Base-by-base conservation (phyloP, 2,329 filamentous ascomycete species). In the Penicillium sp. region DNA sequence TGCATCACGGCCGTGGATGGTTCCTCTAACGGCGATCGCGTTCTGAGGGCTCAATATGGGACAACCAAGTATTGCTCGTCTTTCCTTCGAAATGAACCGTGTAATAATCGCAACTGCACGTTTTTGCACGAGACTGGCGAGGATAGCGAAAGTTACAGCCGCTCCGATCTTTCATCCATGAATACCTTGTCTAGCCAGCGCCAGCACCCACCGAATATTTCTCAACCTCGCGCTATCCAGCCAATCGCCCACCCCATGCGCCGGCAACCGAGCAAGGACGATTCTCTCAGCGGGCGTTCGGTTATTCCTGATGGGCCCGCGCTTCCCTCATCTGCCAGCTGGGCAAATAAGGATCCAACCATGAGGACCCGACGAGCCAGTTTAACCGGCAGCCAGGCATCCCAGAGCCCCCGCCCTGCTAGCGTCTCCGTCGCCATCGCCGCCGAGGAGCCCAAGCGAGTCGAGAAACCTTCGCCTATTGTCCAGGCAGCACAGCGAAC, bases 41-140 rank as follows among this genome's bases (percentile, higher is more conserved):
- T 90, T 14, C 77, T 99, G 20, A 84, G 86, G 64, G 86, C 86
- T 12, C 86, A 88, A 70, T 88, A 87, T 62, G 94, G 94, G 23
- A 99, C 94, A 0, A 99, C 94, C 4, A 99, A 99, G 73, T 99
- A 99, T 74, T 99, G 94, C 73, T 99, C 94, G 0, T 93, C 94
- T 4, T 99, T 95, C 80, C 81, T 99, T 18, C 89, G 95, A 55
- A 92, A 95, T 63, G 94, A 99, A 74, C 89, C 88, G 62, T 99
- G 94, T 75, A 92, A 90, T 54, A 99, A 99, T 69, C 87, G 92
- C 49, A 93, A 94, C 60, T 99, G 94, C 79, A 99, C 97, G 85
- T 99, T 99, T 73, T 77, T 99, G 49, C 94, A 99, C 69, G 95
- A 99, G 75, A 89, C 94, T 37, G 95, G 94, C n/a, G 94, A 99